Conservation (phyloP, 495 filamentous ascomycete genomes). For the Aspergillus coremiiformis region DNA sequence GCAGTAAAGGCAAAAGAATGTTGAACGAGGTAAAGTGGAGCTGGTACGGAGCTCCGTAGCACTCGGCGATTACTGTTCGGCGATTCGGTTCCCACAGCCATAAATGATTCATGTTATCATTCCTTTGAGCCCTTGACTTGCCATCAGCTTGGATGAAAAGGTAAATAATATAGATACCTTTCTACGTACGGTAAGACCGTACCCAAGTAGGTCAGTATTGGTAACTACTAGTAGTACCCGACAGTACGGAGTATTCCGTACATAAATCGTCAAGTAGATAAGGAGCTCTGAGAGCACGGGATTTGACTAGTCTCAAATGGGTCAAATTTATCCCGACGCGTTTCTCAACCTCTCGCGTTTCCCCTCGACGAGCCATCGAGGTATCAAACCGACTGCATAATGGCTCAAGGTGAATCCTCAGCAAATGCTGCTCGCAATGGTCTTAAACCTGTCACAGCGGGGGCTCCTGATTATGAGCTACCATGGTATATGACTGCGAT, state of each 20-base stretch:
- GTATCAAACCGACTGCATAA: slow-evolving; percentile 14
- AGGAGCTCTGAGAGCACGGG: background rate
- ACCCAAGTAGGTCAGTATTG: too few relatives aligned
- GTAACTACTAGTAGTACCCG: too few relatives aligned
- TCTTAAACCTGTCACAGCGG: slow-evolving; percentile 54
- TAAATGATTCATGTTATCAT: too few relatives aligned
- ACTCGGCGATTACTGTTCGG: too few relatives aligned
- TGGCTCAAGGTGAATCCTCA: slow-evolving; percentile 67
- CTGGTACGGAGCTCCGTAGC: too few relatives aligned
- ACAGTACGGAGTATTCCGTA: too few relatives aligned
- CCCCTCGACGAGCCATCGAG: too few relatives aligned
- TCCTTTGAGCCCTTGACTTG: too few relatives aligned
- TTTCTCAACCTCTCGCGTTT: slow-evolving; percentile 3
- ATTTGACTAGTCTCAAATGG: background rate
- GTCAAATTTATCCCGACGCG: slow-evolving; percentile 13
- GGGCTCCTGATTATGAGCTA: slow-evolving; percentile 68
- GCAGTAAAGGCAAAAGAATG: background rate
- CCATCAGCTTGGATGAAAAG: background rate
- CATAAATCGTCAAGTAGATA: too few relatives aligned
- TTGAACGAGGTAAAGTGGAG: background rate
- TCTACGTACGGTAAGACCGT: background rate
- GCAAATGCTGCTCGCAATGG: slow-evolving; percentile 62
- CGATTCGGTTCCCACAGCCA: too few relatives aligned
- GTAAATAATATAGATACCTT: background rate
- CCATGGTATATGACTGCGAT: slow-evolving; percentile 62